Conservation (phyloP, 1,139 yeast genomes). For the Zygosaccharomyces sapae region DNA sequence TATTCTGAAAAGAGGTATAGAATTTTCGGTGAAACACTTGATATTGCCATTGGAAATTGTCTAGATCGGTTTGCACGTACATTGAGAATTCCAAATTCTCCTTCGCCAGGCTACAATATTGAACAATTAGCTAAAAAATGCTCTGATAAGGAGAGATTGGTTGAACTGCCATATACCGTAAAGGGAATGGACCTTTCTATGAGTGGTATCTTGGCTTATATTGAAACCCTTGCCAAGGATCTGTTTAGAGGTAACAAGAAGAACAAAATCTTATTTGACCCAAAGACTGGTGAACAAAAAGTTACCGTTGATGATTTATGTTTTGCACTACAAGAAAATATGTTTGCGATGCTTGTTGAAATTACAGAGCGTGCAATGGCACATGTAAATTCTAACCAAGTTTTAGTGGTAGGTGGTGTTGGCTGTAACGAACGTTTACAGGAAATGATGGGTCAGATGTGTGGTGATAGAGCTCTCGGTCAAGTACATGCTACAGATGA, state of each 20-base stretch:
- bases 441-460: slow-evolving; percentile 95
- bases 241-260: slow-evolving; percentile 53
- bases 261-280: slow-evolving; percentile 47
- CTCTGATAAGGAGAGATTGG: slow-evolving; percentile 47
- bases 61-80: slow-evolving; percentile 93
- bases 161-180: slow-evolving; percentile 86
- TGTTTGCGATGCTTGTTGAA: slow-evolving; percentile 95
- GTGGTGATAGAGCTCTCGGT: slow-evolving; percentile 74
- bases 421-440: slow-evolving; percentile 91
- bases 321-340: slow-evolving; percentile 84
- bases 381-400: slow-evolving; percentile 86
- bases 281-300: slow-evolving; percentile 44
- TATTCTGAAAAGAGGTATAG: slow-evolving; percentile 89
- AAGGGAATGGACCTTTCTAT: slow-evolving; percentile 97
- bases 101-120: slow-evolving; percentile 97
- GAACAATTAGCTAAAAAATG: slow-evolving; percentile 82
- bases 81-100: slow-evolving; percentile 80
- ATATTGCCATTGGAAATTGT: slow-evolving; percentile 96
- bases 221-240: slow-evolving; percentile 76
- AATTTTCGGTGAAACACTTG: slow-evolving; percentile 94
- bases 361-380: slow-evolving; percentile 99
- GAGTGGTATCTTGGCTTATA: slow-evolving; percentile 90
- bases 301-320: slow-evolving; percentile 86
- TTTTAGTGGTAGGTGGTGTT: slow-evolving; percentile 94
- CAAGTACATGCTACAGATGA: slow-evolving; percentile 91